phyloP scores from a whole-genome alignment of 768 basidiomycete species.

The Boletus speciosus region DNA sequence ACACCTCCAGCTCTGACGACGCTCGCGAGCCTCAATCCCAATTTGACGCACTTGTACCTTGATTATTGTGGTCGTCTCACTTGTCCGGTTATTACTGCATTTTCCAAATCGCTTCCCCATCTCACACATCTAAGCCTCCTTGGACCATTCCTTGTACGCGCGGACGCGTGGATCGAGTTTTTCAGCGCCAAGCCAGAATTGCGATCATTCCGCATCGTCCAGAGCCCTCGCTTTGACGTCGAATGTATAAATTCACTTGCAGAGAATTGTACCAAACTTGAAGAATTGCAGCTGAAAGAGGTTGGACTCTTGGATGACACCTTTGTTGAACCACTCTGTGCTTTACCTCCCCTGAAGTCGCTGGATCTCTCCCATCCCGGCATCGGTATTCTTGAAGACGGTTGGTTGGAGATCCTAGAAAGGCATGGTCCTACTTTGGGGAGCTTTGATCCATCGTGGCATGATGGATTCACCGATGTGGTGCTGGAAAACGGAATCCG shows the following conservation, averaged over 20 bases:
- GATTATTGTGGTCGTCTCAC: slow-evolving; percentile 85
- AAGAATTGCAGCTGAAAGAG: slow-evolving; percentile 75
- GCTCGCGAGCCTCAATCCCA: slow-evolving; percentile 79
- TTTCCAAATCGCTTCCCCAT: slow-evolving; percentile 59
- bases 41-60: slow-evolving; percentile 72
- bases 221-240: slow-evolving; percentile 82
- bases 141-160: slow-evolving; percentile 82
- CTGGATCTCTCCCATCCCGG: slow-evolving; percentile 72
- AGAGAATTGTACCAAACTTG: slow-evolving; percentile 46
- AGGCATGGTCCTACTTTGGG: slow-evolving; percentile 53
- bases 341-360: slow-evolving; percentile 38
- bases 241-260: slow-evolving; percentile 61
- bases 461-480: slow-evolving; percentile 55
- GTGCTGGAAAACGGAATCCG: slow-evolving; percentile 62
- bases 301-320: slow-evolving; percentile 66
- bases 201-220: slow-evolving; percentile 72
- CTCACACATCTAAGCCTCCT: slow-evolving; percentile 76
- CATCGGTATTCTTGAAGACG: slow-evolving; percentile 51
- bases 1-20: slow-evolving; percentile 62
- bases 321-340: slow-evolving; percentile 53
- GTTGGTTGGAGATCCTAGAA: slow-evolving; percentile 52
- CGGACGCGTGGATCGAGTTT: slow-evolving; percentile 70
- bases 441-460: slow-evolving; percentile 69
- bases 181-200: slow-evolving; percentile 62
- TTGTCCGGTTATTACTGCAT: slow-evolving; percentile 52